These are phyloP conservation scores for Diphasiastrum complanatum DNA, from an alignment of 83 land plant species.

Conservation along the genomic window DNA sequence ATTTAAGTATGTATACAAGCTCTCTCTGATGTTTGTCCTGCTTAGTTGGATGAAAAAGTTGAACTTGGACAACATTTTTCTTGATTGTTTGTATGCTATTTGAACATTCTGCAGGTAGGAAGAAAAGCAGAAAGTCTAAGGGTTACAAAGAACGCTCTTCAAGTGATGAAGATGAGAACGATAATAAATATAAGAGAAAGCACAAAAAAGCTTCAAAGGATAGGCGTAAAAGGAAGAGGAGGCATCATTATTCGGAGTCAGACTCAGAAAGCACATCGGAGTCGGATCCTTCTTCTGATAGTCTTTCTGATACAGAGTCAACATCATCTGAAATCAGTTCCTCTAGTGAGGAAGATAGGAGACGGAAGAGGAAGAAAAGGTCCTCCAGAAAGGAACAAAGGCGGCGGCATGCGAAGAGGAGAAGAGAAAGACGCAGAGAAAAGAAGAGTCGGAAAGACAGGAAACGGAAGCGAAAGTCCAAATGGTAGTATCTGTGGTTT, in stretches of 20 bases:
- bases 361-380: conserved; percentile 58
- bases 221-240: conserved; percentile 52
- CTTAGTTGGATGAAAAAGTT: too few relatives aligned
- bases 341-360: conserved; percentile 68
- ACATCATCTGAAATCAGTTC: conserved; percentile 40
- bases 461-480: conserved; percentile 12
- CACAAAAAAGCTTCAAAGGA: conserved; percentile 61
- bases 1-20: too few relatives aligned
- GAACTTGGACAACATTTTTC: too few relatives aligned
- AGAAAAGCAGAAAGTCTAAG: conserved; percentile 48
- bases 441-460: conserved; percentile 38
- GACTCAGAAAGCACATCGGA: conserved; percentile 76
- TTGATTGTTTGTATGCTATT: neutral
- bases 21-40: too few relatives aligned
- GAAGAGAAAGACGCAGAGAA: conserved; percentile 52
- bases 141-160: conserved; percentile 34
- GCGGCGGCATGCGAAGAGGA: conserved; percentile 47
- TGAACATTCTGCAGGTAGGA: conserved; percentile 43
- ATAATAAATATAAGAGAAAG: conserved; percentile 40
- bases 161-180: conserved; percentile 52
- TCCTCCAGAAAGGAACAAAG: conserved; percentile 51
- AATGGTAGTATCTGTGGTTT: conserved; percentile 11
- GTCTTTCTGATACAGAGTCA: conserved; percentile 51
- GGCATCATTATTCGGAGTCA: conserved; percentile 56
- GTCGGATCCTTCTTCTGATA: conserved; percentile 50